A percentile compares a stretch with the other conserved stretches of the same genome.
These are phyloP conservation scores for Sporothrix humicola DNA, from an alignment of 2,329 filamentous ascomycete genomes.

Conservation along the genomic window DNA sequence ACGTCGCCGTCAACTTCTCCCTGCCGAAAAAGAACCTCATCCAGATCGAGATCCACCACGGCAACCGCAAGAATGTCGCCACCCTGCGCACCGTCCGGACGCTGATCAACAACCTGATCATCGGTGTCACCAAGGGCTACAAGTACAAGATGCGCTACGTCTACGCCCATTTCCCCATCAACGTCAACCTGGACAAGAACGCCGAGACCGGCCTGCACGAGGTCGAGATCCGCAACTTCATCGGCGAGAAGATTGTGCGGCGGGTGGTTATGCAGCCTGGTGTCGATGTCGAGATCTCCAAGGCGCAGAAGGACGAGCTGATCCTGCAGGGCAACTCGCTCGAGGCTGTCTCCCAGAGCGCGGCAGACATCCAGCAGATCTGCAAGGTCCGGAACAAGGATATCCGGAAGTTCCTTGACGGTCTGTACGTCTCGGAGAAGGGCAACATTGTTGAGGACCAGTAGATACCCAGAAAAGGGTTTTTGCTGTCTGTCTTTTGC, in stretches of 20 bases:
- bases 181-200: constrained; percentile 99
- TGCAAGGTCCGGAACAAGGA: constrained; percentile 99
- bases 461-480: constrained; percentile 4
- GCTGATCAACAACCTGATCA: constrained; percentile 98
- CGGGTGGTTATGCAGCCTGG: constrained; percentile 85
- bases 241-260: constrained; percentile 99
- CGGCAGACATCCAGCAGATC: constrained; percentile 99
- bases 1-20: constrained; percentile 95
- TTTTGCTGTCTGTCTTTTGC: neutral
- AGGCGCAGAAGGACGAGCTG: constrained; percentile 97
- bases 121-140: constrained; percentile 98
- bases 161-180: constrained; percentile 99
- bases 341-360: constrained; percentile 96
- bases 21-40: constrained; percentile 84
- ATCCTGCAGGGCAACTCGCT: constrained; percentile 91
- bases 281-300: constrained; percentile 88
- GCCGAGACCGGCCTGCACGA: constrained; percentile 82
- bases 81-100: constrained; percentile 97
- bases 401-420: constrained; percentile 99
- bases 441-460: constrained; percentile 85
- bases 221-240: constrained; percentile 99
- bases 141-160: constrained; percentile 99
- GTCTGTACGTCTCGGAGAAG: constrained; percentile 99
- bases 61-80: constrained; percentile 95
- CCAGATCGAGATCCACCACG: constrained; percentile 98